Evolutionary conservation across 305 asterid species (phyloP).

Genomic region (Solanum hybrid): DNA sequence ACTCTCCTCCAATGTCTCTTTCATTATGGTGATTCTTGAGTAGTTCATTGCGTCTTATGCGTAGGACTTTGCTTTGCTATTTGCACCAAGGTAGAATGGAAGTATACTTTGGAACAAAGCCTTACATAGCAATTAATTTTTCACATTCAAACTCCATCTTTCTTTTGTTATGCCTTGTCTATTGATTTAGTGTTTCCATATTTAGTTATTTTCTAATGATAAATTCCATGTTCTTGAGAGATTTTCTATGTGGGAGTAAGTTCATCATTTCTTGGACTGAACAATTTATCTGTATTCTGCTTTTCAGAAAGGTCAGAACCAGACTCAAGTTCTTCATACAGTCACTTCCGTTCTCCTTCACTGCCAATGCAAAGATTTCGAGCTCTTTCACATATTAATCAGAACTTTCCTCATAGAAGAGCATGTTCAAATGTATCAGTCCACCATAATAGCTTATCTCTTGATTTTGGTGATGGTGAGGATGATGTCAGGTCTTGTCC

Average conservation of each 20-base stretch:
- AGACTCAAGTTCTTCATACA: conserved; percentile 29
- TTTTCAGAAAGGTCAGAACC: conserved; percentile 54
- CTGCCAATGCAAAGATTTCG: conserved; percentile 56
- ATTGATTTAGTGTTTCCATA: background rate
- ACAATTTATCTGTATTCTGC: background rate
- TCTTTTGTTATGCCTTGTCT: background rate
- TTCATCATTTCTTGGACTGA: background rate
- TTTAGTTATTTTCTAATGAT: background rate
- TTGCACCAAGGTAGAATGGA: background rate
- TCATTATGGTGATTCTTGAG: background rate
- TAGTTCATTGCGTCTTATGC: background rate
- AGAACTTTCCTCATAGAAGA: conserved; percentile 44
- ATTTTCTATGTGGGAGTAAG: background rate
- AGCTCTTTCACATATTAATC: conserved; percentile 57
- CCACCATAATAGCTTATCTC: conserved; percentile 10
- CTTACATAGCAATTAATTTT: background rate
- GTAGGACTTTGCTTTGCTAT: background rate
- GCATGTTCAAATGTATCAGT: conserved; percentile 23
- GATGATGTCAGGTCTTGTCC: conserved; percentile 10
- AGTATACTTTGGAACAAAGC: background rate
- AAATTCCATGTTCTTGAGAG: background rate
- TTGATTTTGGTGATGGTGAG: conserved; percentile 17
- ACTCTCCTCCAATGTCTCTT: background rate
- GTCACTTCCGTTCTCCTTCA: conserved; percentile 41
- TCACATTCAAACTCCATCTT: background rate